These are phyloP conservation scores for Medicago arabica DNA, from an alignment of 306 rosid species.

Conservation along the genomic window DNA sequence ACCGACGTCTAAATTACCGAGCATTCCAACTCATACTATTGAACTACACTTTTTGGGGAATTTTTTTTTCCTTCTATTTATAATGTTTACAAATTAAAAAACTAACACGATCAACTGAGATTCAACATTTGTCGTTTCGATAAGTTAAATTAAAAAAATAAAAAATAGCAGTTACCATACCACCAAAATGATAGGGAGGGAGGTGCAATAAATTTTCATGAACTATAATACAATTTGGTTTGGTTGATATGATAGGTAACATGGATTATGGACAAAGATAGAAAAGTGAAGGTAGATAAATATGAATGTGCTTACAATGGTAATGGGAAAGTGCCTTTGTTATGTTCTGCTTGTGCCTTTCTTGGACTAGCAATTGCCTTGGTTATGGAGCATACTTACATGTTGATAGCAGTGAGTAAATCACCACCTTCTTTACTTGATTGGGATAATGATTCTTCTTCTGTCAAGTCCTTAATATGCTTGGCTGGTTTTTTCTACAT, in stretches of 20 bases:
- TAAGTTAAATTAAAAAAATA: too few relatives aligned
- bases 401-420: slow-evolving; percentile 75
- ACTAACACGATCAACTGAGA: too few relatives aligned
- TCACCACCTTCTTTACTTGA: slow-evolving; percentile 59
- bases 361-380: slow-evolving; percentile 71
- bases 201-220: neutral
- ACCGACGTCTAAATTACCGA: neutral
- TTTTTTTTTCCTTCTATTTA: too few relatives aligned
- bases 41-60: too few relatives aligned
- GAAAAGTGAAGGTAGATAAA: slow-evolving; percentile 46
- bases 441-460: slow-evolving; percentile 65
- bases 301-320: slow-evolving; percentile 74
- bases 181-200: too few relatives aligned
- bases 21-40: too few relatives aligned
- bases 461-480: slow-evolving; percentile 55
- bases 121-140: too few relatives aligned
- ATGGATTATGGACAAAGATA: slow-evolving; percentile 44
- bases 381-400: slow-evolving; percentile 62
- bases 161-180: too few relatives aligned
- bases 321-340: slow-evolving; percentile 76
- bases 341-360: slow-evolving; percentile 75
- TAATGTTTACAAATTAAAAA: too few relatives aligned
- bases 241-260: slow-evolving; percentile 47
- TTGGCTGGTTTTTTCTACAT: slow-evolving; percentile 79
- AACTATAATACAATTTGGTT: neutral